phyloP scores from a whole-genome alignment of 1,139 yeast genomes.

The Kodamaea alishanica region DNA sequence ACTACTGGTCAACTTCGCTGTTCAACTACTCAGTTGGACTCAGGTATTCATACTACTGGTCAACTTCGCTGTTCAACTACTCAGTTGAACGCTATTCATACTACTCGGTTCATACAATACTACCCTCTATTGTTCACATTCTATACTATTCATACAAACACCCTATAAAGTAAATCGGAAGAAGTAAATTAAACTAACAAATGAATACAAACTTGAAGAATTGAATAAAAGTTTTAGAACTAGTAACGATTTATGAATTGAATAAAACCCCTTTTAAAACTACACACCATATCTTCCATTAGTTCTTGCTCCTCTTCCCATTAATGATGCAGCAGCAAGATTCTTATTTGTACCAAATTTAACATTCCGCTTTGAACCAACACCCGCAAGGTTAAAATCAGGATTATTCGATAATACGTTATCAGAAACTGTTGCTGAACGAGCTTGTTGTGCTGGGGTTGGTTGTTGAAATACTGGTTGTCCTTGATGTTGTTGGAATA shows the following conservation, averaged over 20 bases:
- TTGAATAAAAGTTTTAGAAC: too few species aligned
- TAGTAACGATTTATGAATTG: too few species aligned
- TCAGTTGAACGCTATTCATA: too few species aligned
- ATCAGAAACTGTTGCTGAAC: constrained; percentile 41
- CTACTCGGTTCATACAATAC: too few species aligned
- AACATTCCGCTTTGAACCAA: constrained; percentile 6
- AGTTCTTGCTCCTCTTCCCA: constrained; percentile 14
- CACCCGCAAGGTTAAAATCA: constrained; percentile 31
- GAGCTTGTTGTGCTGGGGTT: constrained; percentile 9
- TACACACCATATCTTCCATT: background rate
- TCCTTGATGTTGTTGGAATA: constrained; percentile 8
- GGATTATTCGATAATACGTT: constrained; percentile 50
- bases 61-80: too few species aligned
- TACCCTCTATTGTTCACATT: too few species aligned
- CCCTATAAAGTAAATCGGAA: too few species aligned
- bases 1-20: too few species aligned
- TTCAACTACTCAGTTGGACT: too few species aligned
- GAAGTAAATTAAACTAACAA: background rate
- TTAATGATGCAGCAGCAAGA: constrained; percentile 13
- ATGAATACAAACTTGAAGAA: background rate
- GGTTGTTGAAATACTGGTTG: constrained; percentile 7
- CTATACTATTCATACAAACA: too few species aligned
- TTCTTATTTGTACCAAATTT: constrained; percentile 9
- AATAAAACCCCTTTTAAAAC: too few species aligned
- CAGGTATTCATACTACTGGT: too few species aligned